Conservation (phyloP, 306 rosid genomes). For the apple (Malus domestica) region ASM211411v1 NC_041793.1:38644001-38644500, state of each 20-base stretch:
- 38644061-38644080: background rate
- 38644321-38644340: background rate
- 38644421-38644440: background rate
- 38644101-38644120: slow-evolving; percentile 37
- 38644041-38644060: slow-evolving; percentile 23
- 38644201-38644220: background rate
- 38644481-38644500: background rate
- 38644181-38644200: slow-evolving; percentile 17
- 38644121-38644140: slow-evolving; percentile 89
- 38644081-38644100: background rate
- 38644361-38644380: background rate
- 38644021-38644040: slow-evolving; percentile 65
- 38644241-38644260: background rate
- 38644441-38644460: background rate
- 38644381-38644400: background rate
- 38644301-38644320: background rate
- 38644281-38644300: background rate
- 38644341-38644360: background rate
- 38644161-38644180: slow-evolving; percentile 85
- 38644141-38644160: slow-evolving; percentile 72
- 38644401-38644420: background rate
- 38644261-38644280: background rate
- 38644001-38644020: slow-evolving; percentile 84
- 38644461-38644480: background rate
- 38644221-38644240: background rate